Percentiles rank a stretch among this genome's conserved stretches.
Conservation (phyloP, 257 asterid genomes). For the Ophiorrhiza pumila region DNA sequence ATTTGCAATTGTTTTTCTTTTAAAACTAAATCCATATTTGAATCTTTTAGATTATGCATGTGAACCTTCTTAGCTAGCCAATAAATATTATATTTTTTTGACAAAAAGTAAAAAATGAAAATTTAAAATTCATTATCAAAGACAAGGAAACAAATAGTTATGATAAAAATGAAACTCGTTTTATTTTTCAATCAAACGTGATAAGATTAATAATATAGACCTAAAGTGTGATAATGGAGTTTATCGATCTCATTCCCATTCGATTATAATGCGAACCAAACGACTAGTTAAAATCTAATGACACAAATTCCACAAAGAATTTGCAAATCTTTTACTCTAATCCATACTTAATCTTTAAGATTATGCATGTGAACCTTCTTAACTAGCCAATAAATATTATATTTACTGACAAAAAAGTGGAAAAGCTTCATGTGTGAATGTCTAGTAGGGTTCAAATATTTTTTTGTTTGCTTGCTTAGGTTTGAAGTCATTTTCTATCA, state of each 20-base stretch:
- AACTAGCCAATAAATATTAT: not conserved
- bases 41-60: not conserved
- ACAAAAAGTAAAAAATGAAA: not conserved
- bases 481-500: slow-evolving; percentile 35
- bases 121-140: too few relatives aligned
- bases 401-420: not conserved
- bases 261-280: too few relatives aligned
- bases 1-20: too few relatives aligned
- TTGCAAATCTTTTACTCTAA: not conserved
- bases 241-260: too few relatives aligned
- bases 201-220: too few relatives aligned
- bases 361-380: not conserved
- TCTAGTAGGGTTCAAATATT: slow-evolving; percentile 1
- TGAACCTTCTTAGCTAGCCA: not conserved
- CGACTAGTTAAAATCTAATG: too few relatives aligned
- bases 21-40: not conserved
- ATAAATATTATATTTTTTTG: not conserved
- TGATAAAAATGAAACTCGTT: too few relatives aligned
- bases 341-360: not conserved
- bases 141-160: too few relatives aligned
- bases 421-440: slow-evolving; percentile 3
- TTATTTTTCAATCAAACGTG: too few relatives aligned
- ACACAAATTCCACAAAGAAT: not conserved
- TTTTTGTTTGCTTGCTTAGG: slow-evolving; percentile 15
- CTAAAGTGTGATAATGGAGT: too few relatives aligned